Percentiles rank a stretch among this genome's conserved stretches.
Evolutionary conservation across 371 early-diverging fungal species (phyloP).

Genomic region (Rhizopus delemar): DNA sequence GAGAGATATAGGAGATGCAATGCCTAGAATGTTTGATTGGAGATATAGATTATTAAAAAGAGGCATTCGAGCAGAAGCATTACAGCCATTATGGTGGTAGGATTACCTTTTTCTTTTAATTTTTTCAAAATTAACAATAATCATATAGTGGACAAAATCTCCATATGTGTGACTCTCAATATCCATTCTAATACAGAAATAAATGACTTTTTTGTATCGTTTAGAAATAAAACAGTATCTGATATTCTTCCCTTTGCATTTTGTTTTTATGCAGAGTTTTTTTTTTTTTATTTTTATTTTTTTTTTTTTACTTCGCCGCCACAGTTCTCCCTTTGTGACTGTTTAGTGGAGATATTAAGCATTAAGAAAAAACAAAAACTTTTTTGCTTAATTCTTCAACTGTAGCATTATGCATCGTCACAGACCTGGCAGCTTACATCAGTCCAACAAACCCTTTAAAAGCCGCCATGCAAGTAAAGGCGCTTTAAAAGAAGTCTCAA

Average conservation of each 20-base stretch:
- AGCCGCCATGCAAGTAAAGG: conserved; percentile 86
- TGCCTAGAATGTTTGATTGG: conserved; percentile 73
- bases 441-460: conserved; percentile 94
- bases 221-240: no score
- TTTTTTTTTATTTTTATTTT: no score
- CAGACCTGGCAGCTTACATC: conserved; percentile 74
- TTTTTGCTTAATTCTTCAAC: conserved; percentile 6
- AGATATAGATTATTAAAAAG: conserved; percentile 70
- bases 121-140: neutral
- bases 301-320: no score
- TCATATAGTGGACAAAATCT: conserved; percentile 37
- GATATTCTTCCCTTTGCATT: no score
- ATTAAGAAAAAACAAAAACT: conserved; percentile 5
- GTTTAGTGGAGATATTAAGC: no score
- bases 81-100: conserved; percentile 82
- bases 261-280: no score
- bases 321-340: no score
- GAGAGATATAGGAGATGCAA: conserved; percentile 62
- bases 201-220: no score
- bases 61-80: conserved; percentile 68
- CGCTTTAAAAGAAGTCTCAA: conserved; percentile 73
- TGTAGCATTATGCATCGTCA: conserved; percentile 50
- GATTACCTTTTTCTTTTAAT: conserved; percentile 3
- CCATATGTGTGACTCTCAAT: conserved; percentile 39
- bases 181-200: conserved; percentile 16